A percentile compares a stretch with the other conserved stretches of the same genome.
These are phyloP conservation scores for Trichoderma asperelloides DNA, from an alignment of 495 filamentous ascomycete genomes.

Conservation along the genomic window DNA sequence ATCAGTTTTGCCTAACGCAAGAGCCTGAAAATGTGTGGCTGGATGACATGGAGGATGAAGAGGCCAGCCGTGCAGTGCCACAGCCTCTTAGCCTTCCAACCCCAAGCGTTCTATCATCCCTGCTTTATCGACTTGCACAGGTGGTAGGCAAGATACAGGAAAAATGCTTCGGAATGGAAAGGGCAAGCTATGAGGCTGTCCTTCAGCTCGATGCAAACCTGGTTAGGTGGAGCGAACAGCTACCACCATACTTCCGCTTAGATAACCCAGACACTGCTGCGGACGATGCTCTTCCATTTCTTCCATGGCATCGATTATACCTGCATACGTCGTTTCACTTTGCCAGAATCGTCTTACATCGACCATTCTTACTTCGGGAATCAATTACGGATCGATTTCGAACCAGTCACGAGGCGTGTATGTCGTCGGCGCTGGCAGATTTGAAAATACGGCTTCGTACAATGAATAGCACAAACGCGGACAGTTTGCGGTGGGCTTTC, in stretches of 20 bases:
- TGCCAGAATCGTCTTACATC: neutral
- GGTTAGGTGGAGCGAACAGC: neutral
- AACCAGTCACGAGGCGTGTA: neutral
- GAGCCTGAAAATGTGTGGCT: slow-evolving; percentile 1
- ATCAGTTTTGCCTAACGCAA: neutral
- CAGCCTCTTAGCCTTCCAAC: neutral
- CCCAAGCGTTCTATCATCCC: neutral
- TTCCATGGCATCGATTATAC: neutral
- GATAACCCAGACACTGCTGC: neutral
- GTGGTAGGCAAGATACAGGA: slow-evolving; percentile 1
- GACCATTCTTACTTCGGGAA: neutral
- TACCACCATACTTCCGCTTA: neutral
- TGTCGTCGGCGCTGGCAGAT: neutral
- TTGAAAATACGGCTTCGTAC: slow-evolving; percentile 3
- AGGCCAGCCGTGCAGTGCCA: neutral
- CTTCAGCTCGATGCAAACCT: neutral
- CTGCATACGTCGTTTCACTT: slow-evolving; percentile 2
- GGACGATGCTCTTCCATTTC: neutral
- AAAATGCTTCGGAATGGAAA: neutral
- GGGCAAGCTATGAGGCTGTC: neutral
- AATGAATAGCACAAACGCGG: neutral
- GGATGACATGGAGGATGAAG: neutral
- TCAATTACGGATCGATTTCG: slow-evolving; percentile 5
- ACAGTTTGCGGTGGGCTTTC: neutral
- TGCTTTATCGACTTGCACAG: neutral